A percentile compares a stretch with the other conserved stretches of the same genome.
Conservation (phyloP, 2,329 filamentous ascomycete species). For the Fusarium ramigenum region DNA sequence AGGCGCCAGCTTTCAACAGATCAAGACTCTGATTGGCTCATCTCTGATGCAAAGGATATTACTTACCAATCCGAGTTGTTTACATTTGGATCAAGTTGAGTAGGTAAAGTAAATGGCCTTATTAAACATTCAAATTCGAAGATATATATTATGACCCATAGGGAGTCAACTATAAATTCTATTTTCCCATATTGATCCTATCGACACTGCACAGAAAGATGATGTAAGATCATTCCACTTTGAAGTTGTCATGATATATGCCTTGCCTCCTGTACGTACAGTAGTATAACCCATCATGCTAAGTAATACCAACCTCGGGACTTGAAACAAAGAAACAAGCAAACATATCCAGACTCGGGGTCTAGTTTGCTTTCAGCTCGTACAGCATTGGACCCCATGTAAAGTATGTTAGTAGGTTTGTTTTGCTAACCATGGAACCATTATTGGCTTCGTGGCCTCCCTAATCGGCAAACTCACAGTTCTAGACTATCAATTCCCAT, state of each 20-base stretch:
- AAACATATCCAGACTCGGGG: not conserved
- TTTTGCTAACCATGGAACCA: not conserved
- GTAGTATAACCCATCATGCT: not conserved
- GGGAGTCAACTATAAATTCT: not conserved
- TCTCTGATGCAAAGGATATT: not conserved
- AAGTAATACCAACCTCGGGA: not conserved
- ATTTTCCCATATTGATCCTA: not conserved
- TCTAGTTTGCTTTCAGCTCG: not conserved
- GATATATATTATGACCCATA: no score
- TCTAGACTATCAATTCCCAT: not conserved
- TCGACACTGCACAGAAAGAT: not conserved
- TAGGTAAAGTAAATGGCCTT: no score
- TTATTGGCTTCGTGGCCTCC: not conserved
- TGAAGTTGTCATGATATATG: not conserved
- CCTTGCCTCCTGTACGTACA: no score
- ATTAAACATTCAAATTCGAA: no score
- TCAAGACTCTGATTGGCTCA: slow-evolving; percentile 32
- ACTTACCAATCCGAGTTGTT: not conserved
- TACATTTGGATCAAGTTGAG: not conserved
- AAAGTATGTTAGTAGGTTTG: not conserved
- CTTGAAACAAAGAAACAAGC: not conserved
- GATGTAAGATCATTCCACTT: not conserved
- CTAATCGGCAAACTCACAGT: not conserved
- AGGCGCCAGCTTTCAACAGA: slow-evolving; percentile 39
- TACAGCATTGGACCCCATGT: not conserved